Evolutionary conservation across 768 basidiomycete genomes (phyloP).

Genomic region (Tulasnella sp.): DNA sequence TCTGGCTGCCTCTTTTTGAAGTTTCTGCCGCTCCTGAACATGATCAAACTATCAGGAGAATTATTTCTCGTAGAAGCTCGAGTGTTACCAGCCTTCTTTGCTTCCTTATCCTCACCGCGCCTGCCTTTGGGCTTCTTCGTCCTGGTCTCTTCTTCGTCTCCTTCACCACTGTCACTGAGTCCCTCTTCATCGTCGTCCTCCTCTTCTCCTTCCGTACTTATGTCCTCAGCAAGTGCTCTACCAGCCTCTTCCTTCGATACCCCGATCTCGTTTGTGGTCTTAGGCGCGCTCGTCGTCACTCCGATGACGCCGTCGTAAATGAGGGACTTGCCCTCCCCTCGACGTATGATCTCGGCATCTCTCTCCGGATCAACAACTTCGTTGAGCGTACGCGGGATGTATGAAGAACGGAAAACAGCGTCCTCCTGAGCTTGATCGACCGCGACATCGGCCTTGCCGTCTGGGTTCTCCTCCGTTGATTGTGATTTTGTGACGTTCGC

Average conservation of each 20-base stretch:
- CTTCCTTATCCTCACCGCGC: slow-evolving; percentile 83
- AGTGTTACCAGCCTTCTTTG: slow-evolving; percentile 55
- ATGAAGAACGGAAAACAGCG: slow-evolving; percentile 76
- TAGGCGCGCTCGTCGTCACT: slow-evolving; percentile 30
- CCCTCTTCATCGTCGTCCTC: slow-evolving; percentile 22
- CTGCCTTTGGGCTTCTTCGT: slow-evolving; percentile 66
- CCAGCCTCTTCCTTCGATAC: background rate
- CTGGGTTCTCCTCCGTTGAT: background rate
- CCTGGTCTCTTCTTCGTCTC: slow-evolving; percentile 23
- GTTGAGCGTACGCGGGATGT: slow-evolving; percentile 84
- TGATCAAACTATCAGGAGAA: slow-evolving; percentile 15
- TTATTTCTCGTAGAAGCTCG: slow-evolving; percentile 6
- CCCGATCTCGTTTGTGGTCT: slow-evolving; percentile 12
- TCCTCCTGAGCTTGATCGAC: slow-evolving; percentile 54
- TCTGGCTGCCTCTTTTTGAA: slow-evolving; percentile 71
- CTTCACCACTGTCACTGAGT: slow-evolving; percentile 2
- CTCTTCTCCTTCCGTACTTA: slow-evolving; percentile 18
- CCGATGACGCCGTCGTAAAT: slow-evolving; percentile 85
- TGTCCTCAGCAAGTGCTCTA: background rate
- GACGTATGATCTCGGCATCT: slow-evolving; percentile 63
- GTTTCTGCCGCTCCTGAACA: slow-evolving; percentile 79
- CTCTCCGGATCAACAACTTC: slow-evolving; percentile 94
- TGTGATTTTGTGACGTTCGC: background rate
- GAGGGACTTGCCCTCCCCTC: slow-evolving; percentile 58
- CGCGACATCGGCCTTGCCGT: background rate